Conservation (phyloP, 1,139 yeast genomes). For the Ogataea hybrid region DNA sequence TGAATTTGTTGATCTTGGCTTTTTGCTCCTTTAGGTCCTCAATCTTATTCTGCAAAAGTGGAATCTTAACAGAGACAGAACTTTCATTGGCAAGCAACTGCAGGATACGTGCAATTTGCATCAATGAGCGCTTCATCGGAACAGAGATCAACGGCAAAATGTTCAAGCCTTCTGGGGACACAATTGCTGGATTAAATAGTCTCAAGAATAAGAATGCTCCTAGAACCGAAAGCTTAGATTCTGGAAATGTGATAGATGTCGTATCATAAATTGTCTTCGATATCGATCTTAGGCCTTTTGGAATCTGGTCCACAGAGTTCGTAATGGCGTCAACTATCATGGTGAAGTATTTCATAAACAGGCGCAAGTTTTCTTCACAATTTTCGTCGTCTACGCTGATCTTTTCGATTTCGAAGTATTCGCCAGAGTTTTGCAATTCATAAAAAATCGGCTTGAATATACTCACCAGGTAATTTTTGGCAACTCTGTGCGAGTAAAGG, state of each 20-base stretch:
- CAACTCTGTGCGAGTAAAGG: no score
- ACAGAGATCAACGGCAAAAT: constrained; percentile 31
- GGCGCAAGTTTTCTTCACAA: constrained; percentile 40
- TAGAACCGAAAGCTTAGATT: constrained; percentile 67
- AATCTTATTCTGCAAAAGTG: constrained; percentile 42
- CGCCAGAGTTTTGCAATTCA: no score
- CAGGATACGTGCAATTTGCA: constrained; percentile 82
- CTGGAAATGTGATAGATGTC: constrained; percentile 66
- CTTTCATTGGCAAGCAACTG: constrained; percentile 89
- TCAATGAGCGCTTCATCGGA: constrained; percentile 70
- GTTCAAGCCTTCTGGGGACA: constrained; percentile 76
- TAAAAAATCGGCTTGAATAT: no score
- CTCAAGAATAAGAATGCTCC: constrained; percentile 87
- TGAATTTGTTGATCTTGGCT: constrained; percentile 45
- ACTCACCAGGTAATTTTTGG: no score
- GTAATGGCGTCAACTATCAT: constrained; percentile 62
- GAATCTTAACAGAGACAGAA: constrained; percentile 57
- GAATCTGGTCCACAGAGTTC: constrained; percentile 57
- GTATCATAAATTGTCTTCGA: constrained; percentile 69
- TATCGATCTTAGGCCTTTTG: constrained; percentile 70
- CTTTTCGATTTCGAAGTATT: no score
- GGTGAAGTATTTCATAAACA: constrained; percentile 57
- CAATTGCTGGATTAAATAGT: constrained; percentile 87
- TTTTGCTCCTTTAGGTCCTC: constrained; percentile 47
- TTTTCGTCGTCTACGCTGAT: constrained; percentile 40